These are phyloP conservation scores for Solanum tacnaense DNA, from an alignment of 257 asterid genomes.

Conservation along the genomic window DNA sequence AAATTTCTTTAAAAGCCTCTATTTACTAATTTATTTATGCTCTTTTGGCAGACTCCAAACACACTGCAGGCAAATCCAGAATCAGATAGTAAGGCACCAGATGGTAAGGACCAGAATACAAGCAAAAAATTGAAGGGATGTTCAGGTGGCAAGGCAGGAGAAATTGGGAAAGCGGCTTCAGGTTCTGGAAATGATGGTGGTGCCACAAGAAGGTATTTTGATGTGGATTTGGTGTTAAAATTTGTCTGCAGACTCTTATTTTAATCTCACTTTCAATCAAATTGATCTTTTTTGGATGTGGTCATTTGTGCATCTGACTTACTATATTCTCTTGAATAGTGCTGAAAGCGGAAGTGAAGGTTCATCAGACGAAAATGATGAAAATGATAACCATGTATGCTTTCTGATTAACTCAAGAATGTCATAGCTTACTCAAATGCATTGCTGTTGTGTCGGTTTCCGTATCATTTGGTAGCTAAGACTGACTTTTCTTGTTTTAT, in stretches of 20 bases:
- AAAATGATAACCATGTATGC: constrained; percentile 56
- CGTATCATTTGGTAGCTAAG: not conserved
- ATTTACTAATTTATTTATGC: not conserved
- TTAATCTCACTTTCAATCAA: not conserved
- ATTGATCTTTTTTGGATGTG: not conserved
- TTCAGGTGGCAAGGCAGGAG: constrained; percentile 47
- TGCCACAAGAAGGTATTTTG: constrained; percentile 62
- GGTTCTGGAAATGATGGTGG: constrained; percentile 87
- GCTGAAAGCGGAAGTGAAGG: constrained; percentile 89
- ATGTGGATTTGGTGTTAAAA: not conserved
- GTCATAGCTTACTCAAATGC: not conserved
- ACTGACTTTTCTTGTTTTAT: not conserved
- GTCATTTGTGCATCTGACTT: not conserved
- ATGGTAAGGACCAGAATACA: constrained; percentile 50
- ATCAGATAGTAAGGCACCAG: constrained; percentile 44
- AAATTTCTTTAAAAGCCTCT: not conserved
- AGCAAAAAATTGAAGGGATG: constrained; percentile 49
- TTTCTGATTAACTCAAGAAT: not conserved
- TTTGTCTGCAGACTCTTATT: not conserved
- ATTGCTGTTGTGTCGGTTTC: not conserved
- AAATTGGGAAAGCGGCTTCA: constrained; percentile 59
- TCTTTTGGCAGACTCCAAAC: constrained; percentile 34
- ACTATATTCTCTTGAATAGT: constrained; percentile 34
- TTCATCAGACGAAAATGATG: constrained; percentile 76
- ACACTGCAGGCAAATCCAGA: constrained; percentile 46